phyloP scores from a whole-genome alignment of 2,329 filamentous ascomycete genomes.

The Diaporthe batatas region DNA sequence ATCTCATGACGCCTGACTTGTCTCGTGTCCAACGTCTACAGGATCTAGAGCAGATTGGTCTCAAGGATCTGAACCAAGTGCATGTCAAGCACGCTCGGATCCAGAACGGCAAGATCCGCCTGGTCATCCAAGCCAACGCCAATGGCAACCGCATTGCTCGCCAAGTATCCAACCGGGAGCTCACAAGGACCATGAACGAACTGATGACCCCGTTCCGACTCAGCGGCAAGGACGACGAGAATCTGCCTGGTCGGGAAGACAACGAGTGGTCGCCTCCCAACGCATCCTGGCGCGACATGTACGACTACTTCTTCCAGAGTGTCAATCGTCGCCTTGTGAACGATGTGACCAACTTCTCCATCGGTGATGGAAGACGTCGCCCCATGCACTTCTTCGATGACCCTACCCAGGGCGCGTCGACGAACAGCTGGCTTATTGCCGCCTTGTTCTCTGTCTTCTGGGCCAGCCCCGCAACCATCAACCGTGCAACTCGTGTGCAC shows the following conservation, averaged over 20 bases:
- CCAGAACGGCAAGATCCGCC: slow-evolving; percentile 59
- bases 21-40: slow-evolving; percentile 54
- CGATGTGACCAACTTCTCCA: slow-evolving; percentile 45
- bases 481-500: slow-evolving; percentile 50
- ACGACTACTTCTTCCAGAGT: slow-evolving; percentile 52
- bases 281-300: slow-evolving; percentile 57
- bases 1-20: slow-evolving; percentile 59
- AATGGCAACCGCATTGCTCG: slow-evolving; percentile 47
- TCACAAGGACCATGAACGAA: slow-evolving; percentile 58
- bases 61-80: slow-evolving; percentile 54
- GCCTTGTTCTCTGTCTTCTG: slow-evolving; percentile 61
- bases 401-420: slow-evolving; percentile 57
- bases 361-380: slow-evolving; percentile 41
- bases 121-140: slow-evolving; percentile 53
- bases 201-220: slow-evolving; percentile 55
- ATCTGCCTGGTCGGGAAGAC: slow-evolving; percentile 28
- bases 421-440: slow-evolving; percentile 59
- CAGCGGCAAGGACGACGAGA: slow-evolving; percentile 28
- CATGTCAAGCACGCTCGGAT: slow-evolving; percentile 57
- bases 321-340: slow-evolving; percentile 51
- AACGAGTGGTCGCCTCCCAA: slow-evolving; percentile 56
- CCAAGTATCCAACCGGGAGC: slow-evolving; percentile 55
- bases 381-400: slow-evolving; percentile 53
- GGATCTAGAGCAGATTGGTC: slow-evolving; percentile 57
- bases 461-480: slow-evolving; percentile 58